Conservation (phyloP, 495 filamentous ascomycete genomes). For the Daldinia decipiens region DNA sequence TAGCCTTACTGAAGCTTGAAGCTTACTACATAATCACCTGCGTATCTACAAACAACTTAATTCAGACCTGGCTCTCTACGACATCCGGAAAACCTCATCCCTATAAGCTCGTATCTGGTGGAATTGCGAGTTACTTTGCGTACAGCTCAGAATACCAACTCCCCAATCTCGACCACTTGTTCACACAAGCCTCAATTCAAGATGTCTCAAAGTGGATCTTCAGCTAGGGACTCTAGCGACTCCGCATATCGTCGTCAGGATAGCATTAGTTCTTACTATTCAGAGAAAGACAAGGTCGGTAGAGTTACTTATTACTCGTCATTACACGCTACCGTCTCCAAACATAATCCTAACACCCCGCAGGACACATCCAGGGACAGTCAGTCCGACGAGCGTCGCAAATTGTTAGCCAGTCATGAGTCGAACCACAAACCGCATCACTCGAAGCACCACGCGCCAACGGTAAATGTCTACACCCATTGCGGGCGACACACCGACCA, state of each 20-base stretch:
- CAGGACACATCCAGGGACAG: constrained; percentile 20
- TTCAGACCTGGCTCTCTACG: constrained; percentile 9
- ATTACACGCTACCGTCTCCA: neutral
- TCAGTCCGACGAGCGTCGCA: constrained; percentile 27
- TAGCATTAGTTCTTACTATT: constrained; percentile 42
- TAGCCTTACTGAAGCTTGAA: constrained; percentile 33
- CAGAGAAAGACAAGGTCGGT: constrained; percentile 44
- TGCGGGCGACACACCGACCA: constrained; percentile 51
- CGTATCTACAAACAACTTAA: constrained; percentile 11
- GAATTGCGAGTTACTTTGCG: neutral
- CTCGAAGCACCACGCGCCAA: constrained; percentile 42
- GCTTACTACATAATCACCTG: constrained; percentile 7
- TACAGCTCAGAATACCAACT: neutral
- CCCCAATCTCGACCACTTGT: neutral
- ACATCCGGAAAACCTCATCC: neutral
- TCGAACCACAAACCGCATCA: constrained; percentile 18
- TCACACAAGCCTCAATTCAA: constrained; percentile 11
- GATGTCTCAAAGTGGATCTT: constrained; percentile 36
- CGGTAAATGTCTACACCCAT: constrained; percentile 49
- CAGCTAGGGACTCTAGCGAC: constrained; percentile 25
- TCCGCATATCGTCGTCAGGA: constrained; percentile 31
- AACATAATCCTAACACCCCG: constrained; percentile 20
- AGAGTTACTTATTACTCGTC: neutral
- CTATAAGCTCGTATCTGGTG: neutral
- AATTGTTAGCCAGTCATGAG: constrained; percentile 11